Evolutionary conservation across 306 rosid genomes (phyloP).

Genomic region (Erythrophleum fordii): DNA sequence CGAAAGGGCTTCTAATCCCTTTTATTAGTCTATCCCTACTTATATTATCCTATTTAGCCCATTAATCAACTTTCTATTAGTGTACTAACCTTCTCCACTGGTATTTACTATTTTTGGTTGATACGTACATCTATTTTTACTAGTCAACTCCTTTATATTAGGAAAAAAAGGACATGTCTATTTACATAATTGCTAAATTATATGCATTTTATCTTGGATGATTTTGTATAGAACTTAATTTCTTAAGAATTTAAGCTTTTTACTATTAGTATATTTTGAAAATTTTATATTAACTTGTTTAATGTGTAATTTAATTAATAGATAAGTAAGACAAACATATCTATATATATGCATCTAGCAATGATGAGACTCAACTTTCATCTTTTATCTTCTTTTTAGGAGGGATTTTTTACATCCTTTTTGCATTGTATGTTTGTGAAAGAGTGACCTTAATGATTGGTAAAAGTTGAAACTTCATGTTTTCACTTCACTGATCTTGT

Average conservation of each 20-base stretch:
- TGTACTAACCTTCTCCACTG: background rate
- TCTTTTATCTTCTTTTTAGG: constrained; percentile 1
- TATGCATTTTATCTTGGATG: background rate
- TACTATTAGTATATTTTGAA: too few species aligned
- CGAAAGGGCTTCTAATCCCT: background rate
- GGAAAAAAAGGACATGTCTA: background rate
- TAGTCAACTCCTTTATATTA: background rate
- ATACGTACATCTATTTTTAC: background rate
- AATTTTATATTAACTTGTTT: too few species aligned
- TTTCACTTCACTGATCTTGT: background rate
- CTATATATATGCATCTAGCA: background rate
- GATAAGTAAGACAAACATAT: background rate
- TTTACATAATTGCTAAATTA: background rate
- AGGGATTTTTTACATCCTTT: too few species aligned
- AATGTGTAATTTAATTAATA: background rate
- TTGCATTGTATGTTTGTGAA: background rate
- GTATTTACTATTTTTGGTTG: background rate
- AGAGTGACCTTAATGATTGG: background rate
- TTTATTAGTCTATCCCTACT: background rate
- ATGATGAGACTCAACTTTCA: background rate
- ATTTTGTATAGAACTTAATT: background rate
- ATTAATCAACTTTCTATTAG: background rate
- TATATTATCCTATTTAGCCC: background rate
- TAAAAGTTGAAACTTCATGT: background rate
- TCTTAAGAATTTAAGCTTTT: background rate